A percentile compares a stretch with the other conserved stretches of the same genome.
phyloP scores from a whole-genome alignment of 306 rosid species.

The Sphenostylis stenocarpa region DNA sequence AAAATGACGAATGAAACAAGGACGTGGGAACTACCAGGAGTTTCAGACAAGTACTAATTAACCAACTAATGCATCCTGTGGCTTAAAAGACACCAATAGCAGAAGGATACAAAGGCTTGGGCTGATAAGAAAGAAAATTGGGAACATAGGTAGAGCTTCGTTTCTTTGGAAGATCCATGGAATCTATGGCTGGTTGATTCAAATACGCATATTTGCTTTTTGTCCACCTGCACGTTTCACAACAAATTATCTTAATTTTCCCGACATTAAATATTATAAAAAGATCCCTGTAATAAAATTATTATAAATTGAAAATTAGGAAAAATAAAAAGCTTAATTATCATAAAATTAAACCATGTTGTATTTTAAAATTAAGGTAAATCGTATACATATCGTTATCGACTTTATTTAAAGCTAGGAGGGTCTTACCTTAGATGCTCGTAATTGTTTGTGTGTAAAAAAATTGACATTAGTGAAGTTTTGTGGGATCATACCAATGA shows the following conservation, averaged over 20 bases:
- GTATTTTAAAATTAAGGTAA: too few species aligned
- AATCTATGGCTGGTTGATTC: conserved; percentile 71
- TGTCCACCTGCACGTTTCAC: conserved; percentile 75
- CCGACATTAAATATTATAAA: background rate
- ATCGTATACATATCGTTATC: too few species aligned
- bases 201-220: conserved; percentile 83
- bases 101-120: conserved; percentile 59
- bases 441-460: too few species aligned
- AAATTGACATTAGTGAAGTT: too few species aligned
- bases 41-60: background rate
- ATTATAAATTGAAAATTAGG: background rate
- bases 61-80: conserved; percentile 26
- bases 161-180: conserved; percentile 56
- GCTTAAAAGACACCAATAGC: conserved; percentile 71
- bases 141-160: conserved; percentile 56
- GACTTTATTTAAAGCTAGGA: too few species aligned
- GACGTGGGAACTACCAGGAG: background rate
- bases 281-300: background rate
- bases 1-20: conserved; percentile 19
- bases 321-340: too few species aligned
- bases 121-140: conserved; percentile 42
- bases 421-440: too few species aligned
- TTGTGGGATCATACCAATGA: background rate
- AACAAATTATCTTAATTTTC: background rate
- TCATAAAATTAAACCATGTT: too few species aligned